A percentile compares a stretch with the other conserved stretches of the same genome.
Evolutionary conservation across 768 basidiomycete genomes (phyloP).

Genomic region (Rhodosporidiobolus sp.): DNA sequence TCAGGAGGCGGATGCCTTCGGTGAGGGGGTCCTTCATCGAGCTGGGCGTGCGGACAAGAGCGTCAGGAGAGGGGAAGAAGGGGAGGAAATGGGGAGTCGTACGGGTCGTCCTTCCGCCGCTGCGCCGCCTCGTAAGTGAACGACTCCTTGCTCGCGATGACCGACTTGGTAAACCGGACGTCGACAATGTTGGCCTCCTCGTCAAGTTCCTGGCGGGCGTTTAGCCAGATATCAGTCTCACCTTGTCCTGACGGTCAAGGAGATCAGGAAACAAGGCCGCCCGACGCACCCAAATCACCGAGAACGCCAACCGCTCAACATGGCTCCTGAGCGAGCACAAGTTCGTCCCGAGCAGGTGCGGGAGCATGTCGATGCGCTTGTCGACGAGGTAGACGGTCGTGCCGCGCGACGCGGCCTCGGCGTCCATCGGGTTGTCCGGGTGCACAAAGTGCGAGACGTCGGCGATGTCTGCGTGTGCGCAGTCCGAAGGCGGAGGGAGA

Average conservation of each 20-base stretch:
- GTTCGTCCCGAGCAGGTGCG: constrained; percentile 87
- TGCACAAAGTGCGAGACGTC: constrained; percentile 96
- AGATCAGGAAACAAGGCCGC: not conserved
- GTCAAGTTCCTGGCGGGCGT: constrained; percentile 68
- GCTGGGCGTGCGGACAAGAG: constrained; percentile 50
- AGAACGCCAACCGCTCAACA: constrained; percentile 92
- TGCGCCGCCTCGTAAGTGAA: constrained; percentile 98
- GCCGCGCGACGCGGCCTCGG: constrained; percentile 88
- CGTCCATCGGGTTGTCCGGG: constrained; percentile 92
- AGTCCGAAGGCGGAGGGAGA: not conserved
- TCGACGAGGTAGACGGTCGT: constrained; percentile 98
- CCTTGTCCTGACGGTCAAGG: not conserved
- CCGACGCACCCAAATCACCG: constrained; percentile 78
- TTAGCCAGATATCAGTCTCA: not conserved
- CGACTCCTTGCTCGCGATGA: constrained; percentile 91
- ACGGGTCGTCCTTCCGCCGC: constrained; percentile 86
- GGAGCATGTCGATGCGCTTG: constrained; percentile 98
- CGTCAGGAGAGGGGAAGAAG: not conserved
- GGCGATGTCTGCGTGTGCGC: constrained; percentile 71
- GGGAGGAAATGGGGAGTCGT: constrained; percentile 45
- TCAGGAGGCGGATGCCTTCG: constrained; percentile 79
- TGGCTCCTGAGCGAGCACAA: constrained; percentile 86
- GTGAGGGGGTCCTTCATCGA: constrained; percentile 76
- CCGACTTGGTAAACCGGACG: constrained; percentile 88
- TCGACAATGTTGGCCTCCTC: constrained; percentile 83